Evolutionary conservation across 225 moss, liverwort and hornwort genomes (phyloP).

Genomic region (Anthoceros angustus): DNA sequence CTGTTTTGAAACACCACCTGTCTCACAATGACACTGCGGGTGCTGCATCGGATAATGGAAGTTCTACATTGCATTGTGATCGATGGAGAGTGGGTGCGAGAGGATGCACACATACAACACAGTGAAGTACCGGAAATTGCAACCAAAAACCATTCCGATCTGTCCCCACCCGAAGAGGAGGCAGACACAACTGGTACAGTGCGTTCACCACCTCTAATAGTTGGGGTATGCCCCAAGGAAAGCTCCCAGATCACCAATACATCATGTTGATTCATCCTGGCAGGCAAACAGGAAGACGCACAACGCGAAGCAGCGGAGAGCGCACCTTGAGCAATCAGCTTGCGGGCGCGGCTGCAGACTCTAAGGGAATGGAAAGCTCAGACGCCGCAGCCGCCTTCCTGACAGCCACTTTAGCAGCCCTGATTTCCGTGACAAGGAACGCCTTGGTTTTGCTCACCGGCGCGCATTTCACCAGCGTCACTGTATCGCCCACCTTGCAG

Average conservation of each 20-base stretch:
- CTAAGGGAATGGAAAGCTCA: too few species aligned
- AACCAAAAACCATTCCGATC: background rate
- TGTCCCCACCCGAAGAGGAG: background rate
- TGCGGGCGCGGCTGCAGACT: background rate
- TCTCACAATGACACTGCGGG: background rate
- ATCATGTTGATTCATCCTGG: background rate
- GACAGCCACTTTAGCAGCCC: constrained; percentile 15
- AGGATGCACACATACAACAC: constrained; percentile 1
- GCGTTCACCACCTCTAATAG: background rate
- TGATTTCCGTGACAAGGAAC: constrained; percentile 49
- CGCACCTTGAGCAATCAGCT: background rate
- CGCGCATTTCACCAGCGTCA: constrained; percentile 55
- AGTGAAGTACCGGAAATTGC: background rate
- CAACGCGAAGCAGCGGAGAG: background rate
- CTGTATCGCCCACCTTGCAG: constrained; percentile 68
- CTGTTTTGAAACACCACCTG: background rate
- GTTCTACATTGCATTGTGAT: background rate
- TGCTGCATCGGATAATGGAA: background rate
- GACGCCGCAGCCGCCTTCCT: background rate
- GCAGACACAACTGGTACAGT: background rate
- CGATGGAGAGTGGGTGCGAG: constrained; percentile 1
- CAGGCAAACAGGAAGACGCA: background rate
- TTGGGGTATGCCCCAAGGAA: background rate
- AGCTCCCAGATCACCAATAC: background rate
- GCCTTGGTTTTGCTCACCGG: constrained; percentile 83